Conservation (phyloP, 2,329 filamentous ascomycete species). For the Eurotiales sp. region DNA sequence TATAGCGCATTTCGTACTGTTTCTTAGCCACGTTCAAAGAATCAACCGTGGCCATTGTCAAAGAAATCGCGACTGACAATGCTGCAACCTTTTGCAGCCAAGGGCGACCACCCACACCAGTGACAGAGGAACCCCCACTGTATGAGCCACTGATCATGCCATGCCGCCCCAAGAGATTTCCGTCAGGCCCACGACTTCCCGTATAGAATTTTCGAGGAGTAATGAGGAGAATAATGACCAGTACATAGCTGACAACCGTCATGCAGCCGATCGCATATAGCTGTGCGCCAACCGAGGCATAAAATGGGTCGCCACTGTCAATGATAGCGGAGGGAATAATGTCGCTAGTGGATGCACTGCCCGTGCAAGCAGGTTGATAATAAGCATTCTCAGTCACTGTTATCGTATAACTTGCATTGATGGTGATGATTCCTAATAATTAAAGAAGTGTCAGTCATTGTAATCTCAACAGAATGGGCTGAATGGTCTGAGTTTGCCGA, state of each 20-base stretch:
- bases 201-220: slow-evolving; percentile 92
- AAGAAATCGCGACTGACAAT: slow-evolving; percentile 66
- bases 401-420: slow-evolving; percentile 40
- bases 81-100: slow-evolving; percentile 80
- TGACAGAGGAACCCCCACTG: slow-evolving; percentile 60
- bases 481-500: background rate
- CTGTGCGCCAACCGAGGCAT: slow-evolving; percentile 87
- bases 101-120: slow-evolving; percentile 84
- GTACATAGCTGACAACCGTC: slow-evolving; percentile 84
- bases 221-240: slow-evolving; percentile 90
- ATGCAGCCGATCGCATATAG: slow-evolving; percentile 89
- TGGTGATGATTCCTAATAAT: slow-evolving; percentile 35
- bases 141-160: slow-evolving; percentile 82
- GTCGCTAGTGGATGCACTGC: slow-evolving; percentile 26
- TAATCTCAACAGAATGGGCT: background rate
- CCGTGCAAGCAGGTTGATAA: slow-evolving; percentile 49
- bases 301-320: slow-evolving; percentile 81
- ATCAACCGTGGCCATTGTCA: slow-evolving; percentile 90
- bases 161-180: slow-evolving; percentile 73
- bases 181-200: slow-evolving; percentile 61
- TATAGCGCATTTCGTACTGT: slow-evolving; percentile 75
- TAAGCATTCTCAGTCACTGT: slow-evolving; percentile 48
- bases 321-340: slow-evolving; percentile 50
- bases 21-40: slow-evolving; percentile 79
- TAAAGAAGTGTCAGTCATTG: background rate